phyloP scores from a whole-genome alignment of 1,139 yeast genomes.

The Blastobotrys indianensis region DNA sequence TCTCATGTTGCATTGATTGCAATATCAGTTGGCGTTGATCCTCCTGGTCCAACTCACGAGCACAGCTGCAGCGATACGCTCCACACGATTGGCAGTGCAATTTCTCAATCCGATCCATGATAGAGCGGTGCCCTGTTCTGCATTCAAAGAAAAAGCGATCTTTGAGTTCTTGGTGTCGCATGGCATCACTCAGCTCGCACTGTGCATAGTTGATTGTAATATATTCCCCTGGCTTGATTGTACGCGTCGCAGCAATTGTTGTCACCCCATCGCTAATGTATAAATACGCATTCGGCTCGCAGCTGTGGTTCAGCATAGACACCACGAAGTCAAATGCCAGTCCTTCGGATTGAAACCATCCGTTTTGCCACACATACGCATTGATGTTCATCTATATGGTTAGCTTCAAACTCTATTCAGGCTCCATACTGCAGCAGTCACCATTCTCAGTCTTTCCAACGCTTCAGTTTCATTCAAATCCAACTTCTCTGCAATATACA shows the following conservation, averaged over 20 bases:
- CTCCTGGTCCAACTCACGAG: neutral
- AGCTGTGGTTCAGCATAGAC: constrained; percentile 3
- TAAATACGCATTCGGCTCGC: constrained; percentile 5
- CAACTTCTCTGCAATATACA: no score
- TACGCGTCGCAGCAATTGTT: neutral
- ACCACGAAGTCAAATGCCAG: constrained; percentile 7
- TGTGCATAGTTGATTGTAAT: constrained; percentile 7
- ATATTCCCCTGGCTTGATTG: constrained; percentile 4
- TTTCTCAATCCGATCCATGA: neutral
- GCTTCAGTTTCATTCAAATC: no score
- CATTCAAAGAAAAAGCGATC: constrained; percentile 8
- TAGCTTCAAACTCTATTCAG: no score
- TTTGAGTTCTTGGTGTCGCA: constrained; percentile 4
- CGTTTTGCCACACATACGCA: neutral
- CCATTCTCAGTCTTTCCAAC: no score
- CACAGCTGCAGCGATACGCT: neutral
- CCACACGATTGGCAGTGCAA: neutral
- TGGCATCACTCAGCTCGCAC: neutral
- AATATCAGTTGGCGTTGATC: neutral
- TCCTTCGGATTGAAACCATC: neutral
- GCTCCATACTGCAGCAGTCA: no score
- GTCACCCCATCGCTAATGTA: neutral
- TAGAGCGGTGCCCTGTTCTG: neutral
- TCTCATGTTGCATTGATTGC: neutral
- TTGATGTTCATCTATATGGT: neutral